Conservation (phyloP, 2,329 filamentous ascomycete species). For the Arthrobotrys sphaeroides region DNA sequence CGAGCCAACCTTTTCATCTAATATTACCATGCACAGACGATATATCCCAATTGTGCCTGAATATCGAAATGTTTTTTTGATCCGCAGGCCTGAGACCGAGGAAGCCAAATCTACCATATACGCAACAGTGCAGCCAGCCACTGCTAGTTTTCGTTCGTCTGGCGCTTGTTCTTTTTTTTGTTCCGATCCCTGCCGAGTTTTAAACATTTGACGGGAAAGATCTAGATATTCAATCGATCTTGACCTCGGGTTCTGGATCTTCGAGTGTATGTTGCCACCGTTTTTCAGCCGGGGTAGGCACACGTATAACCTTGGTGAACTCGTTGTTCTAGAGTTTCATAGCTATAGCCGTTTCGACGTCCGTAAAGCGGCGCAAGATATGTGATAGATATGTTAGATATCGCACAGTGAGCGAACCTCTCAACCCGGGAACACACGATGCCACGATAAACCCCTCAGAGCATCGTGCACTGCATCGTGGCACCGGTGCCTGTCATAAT, state of each 20-base stretch:
- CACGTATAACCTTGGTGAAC: conserved; percentile 20
- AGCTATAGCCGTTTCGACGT: conserved; percentile 2
- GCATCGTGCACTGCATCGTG: too few species aligned
- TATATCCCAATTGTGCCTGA: conserved; percentile 32
- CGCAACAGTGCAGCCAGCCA: background rate
- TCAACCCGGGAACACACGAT: background rate
- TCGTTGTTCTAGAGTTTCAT: background rate
- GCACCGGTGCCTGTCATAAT: too few species aligned
- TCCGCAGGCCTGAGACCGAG: conserved; percentile 6
- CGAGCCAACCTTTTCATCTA: background rate
- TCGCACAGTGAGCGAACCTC: conserved; percentile 2
- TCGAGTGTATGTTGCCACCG: background rate
- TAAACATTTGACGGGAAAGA: conserved; percentile 4
- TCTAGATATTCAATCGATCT: conserved; percentile 28
- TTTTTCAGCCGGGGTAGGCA: conserved; percentile 34
- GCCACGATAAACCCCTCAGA: background rate
- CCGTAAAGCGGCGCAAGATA: background rate
- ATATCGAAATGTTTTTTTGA: conserved; percentile 37
- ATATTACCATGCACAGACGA: background rate
- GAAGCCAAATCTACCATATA: conserved; percentile 7
- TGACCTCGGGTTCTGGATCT: conserved; percentile 43
- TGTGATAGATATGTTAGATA: background rate
- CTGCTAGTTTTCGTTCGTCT: conserved; percentile 19
- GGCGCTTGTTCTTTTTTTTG: conserved; percentile 11
- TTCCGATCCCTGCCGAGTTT: conserved; percentile 42